Conservation (phyloP, 2,329 filamentous ascomycete genomes). For the Trichoderma sp. region DNA sequence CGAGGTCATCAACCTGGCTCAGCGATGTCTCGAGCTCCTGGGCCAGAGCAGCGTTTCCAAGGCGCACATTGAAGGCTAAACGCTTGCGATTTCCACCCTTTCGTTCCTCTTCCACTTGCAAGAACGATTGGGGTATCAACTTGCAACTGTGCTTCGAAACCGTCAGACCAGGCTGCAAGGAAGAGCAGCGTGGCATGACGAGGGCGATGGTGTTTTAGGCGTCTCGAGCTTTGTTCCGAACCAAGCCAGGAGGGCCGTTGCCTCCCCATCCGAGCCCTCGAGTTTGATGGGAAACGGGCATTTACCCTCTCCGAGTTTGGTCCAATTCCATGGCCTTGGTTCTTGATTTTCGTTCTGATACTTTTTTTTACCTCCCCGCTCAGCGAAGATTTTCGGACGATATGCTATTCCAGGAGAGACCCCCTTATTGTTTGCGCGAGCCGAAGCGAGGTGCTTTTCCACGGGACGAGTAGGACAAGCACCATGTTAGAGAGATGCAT, state of each 20-base stretch:
- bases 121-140: neutral
- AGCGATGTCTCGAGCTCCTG: conserved; percentile 84
- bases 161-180: conserved; percentile 7
- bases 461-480: conserved; percentile 16
- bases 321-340: conserved; percentile 29
- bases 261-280: conserved; percentile 25
- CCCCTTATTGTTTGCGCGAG: neutral
- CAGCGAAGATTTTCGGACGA: conserved; percentile 13
- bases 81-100: neutral
- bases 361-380: conserved; percentile 24
- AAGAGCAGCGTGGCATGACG: conserved; percentile 27
- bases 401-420: conserved; percentile 26
- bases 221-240: conserved; percentile 37
- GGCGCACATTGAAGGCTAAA: conserved; percentile 77
- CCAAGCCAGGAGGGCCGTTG: conserved; percentile 32
- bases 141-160: conserved; percentile 10
- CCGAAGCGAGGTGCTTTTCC: neutral
- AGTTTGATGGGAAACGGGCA: conserved; percentile 29
- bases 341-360: conserved; percentile 23
- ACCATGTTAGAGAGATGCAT: conserved; percentile 27
- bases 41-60: conserved; percentile 71
- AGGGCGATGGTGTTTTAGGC: conserved; percentile 38
- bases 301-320: conserved; percentile 30
- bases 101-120: too few species aligned
- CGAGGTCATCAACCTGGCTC: conserved; percentile 88